Conservation (phyloP, 257 asterid genomes). For the Capsicum pubescens region DNA sequence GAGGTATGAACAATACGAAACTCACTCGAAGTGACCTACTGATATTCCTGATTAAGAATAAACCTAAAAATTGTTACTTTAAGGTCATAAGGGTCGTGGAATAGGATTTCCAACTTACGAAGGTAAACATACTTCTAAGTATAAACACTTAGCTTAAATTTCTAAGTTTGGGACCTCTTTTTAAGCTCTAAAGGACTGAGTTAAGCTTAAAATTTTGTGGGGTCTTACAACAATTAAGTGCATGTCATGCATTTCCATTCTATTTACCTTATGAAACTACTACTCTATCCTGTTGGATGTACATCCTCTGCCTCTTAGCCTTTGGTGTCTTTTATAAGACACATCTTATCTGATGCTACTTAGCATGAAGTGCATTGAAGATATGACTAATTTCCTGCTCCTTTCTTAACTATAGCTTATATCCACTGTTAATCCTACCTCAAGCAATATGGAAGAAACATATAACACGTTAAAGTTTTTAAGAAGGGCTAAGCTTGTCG, state of each 20-base stretch:
- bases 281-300: background rate
- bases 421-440: conserved; percentile 96
- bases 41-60: no score
- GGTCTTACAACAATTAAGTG: background rate
- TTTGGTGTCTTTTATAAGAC: background rate
- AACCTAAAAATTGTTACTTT: no score
- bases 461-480: conserved; percentile 97
- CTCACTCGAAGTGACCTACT: no score
- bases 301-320: conserved; percentile 1
- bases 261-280: background rate
- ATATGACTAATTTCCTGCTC: conserved; percentile 18
- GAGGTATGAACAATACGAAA: no score
- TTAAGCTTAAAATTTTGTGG: no score
- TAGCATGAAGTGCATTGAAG: conserved; percentile 5
- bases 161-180: no score
- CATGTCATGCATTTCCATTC: background rate
- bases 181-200: no score
- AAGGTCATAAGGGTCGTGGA: no score
- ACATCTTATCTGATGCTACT: background rate
- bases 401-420: conserved; percentile 64
- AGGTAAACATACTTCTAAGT: no score
- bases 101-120: no score
- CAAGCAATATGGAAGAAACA: conserved; percentile 98
- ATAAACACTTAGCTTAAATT: no score
- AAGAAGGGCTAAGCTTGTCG: conserved; percentile 96